Evolutionary conservation across 73 alveolate species (phyloP).

Genomic region (Paramecium sonneborni): DNA sequence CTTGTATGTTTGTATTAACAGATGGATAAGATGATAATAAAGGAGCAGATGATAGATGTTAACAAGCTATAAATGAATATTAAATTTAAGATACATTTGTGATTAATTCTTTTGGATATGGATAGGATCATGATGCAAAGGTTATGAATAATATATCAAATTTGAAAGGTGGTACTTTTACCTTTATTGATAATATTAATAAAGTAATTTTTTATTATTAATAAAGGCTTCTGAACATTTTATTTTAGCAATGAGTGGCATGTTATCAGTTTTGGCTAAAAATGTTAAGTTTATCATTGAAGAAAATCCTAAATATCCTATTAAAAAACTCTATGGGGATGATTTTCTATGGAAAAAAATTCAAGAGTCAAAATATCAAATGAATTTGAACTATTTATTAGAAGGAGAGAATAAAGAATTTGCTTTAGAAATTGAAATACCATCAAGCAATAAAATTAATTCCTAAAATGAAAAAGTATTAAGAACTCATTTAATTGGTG

Average conservation of each 20-base stretch:
- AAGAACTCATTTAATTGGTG: neutral
- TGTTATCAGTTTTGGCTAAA: conserved; percentile 67
- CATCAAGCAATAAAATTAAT: neutral
- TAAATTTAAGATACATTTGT: conserved; percentile 69
- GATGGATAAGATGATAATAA: conserved; percentile 83
- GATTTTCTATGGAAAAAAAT: conserved; percentile 29
- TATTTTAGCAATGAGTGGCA: conserved; percentile 67
- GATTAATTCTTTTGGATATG: conserved; percentile 85
- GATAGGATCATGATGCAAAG: conserved; percentile 83
- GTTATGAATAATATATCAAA: conserved; percentile 79
- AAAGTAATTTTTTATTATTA: neutral
- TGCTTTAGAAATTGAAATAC: neutral
- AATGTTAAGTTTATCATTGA: conserved; percentile 52
- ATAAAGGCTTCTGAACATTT: conserved; percentile 47
- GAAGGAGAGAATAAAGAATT: conserved; percentile 23
- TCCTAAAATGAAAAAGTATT: neutral
- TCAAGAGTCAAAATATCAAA: neutral
- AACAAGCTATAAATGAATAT: conserved; percentile 59
- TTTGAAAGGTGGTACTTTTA: conserved; percentile 79
- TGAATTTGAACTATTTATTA: neutral
- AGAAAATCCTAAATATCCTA: neutral
- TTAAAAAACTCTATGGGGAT: conserved; percentile 13
- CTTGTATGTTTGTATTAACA: conserved; percentile 76
- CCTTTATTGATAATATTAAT: conserved; percentile 63
- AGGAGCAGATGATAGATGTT: conserved; percentile 67